Evolutionary conservation across 2,329 filamentous ascomycete species (phyloP).

Genomic region (Pyrenochaeta sp.): DNA sequence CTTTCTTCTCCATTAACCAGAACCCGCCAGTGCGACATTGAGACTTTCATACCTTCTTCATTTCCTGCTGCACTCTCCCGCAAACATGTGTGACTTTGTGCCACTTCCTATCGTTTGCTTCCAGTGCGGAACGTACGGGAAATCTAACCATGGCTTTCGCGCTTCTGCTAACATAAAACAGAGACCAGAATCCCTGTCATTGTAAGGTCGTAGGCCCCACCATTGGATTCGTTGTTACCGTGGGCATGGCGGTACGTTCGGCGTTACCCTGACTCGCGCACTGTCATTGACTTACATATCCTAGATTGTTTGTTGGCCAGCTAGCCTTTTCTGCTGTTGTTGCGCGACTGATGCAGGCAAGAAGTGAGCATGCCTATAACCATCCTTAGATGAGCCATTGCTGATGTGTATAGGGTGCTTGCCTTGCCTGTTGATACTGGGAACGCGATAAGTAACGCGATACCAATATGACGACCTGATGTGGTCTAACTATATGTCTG

Average conservation of each 20-base stretch:
- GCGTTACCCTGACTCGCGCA: slow-evolving; percentile 1
- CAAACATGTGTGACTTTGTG: slow-evolving; percentile 45
- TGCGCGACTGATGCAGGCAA: slow-evolving; percentile 63
- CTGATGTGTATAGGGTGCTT: slow-evolving; percentile 55
- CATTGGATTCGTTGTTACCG: slow-evolving; percentile 59
- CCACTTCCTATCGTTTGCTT: slow-evolving; percentile 63
- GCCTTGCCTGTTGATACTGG: slow-evolving; percentile 62
- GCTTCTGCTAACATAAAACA: slow-evolving; percentile 37
- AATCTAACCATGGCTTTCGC: background rate
- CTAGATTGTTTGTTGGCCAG: slow-evolving; percentile 64
- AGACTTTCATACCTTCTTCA: background rate
- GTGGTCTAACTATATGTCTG: background rate
- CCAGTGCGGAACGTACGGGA: slow-evolving; percentile 58
- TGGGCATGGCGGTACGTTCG: slow-evolving; percentile 59
- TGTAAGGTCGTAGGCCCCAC: slow-evolving; percentile 66
- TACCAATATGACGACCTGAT: slow-evolving; percentile 49
- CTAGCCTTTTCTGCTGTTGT: slow-evolving; percentile 65
- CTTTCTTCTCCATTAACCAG: background rate
- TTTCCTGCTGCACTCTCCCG: background rate
- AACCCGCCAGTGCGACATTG: background rate
- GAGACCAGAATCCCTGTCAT: slow-evolving; percentile 65
- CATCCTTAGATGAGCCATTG: background rate
- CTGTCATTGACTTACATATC: slow-evolving; percentile 13
- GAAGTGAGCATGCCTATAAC: slow-evolving; percentile 50
- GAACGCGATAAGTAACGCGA: slow-evolving; percentile 59